A percentile compares a stretch with the other conserved stretches of the same genome.
phyloP scores from a whole-genome alignment of 2,329 filamentous ascomycete genomes.

The Aspergillus bombycis region DNA sequence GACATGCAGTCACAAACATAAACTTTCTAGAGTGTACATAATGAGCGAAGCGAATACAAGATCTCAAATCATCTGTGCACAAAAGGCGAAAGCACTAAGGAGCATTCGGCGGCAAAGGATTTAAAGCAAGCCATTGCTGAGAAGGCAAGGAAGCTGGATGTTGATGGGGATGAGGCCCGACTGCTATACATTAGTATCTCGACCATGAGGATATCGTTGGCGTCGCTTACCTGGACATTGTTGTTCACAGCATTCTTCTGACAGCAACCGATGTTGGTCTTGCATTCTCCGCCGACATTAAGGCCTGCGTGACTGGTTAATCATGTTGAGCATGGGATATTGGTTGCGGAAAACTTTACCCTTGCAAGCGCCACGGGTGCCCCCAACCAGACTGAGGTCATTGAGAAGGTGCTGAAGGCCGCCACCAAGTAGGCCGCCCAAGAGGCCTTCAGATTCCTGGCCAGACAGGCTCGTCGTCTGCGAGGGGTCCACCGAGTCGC shows the following conservation, averaged over 20 bases:
- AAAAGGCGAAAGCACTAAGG: no score
- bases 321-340: not conserved
- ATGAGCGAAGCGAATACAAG: not conserved
- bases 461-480: not conserved
- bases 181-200: not conserved
- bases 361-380: not conserved
- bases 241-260: not conserved
- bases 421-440: not conserved
- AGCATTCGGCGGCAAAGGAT: no score
- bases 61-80: not conserved
- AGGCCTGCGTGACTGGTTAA: not conserved
- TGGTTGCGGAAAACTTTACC: not conserved
- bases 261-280: slow-evolving; percentile 15
- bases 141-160: not conserved
- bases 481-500: not conserved
- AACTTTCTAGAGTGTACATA: not conserved
- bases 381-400: not conserved
- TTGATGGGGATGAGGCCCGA: slow-evolving; percentile 4
- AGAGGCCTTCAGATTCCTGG: not conserved
- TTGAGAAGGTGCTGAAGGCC: not conserved
- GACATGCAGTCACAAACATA: not conserved
- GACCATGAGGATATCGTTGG: not conserved
- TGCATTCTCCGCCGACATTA: not conserved
- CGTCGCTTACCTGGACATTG: not conserved
- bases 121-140: not conserved